phyloP scores from a whole-genome alignment of 1,284 basidiomycete species.

The Vanrija sp. region DNA sequence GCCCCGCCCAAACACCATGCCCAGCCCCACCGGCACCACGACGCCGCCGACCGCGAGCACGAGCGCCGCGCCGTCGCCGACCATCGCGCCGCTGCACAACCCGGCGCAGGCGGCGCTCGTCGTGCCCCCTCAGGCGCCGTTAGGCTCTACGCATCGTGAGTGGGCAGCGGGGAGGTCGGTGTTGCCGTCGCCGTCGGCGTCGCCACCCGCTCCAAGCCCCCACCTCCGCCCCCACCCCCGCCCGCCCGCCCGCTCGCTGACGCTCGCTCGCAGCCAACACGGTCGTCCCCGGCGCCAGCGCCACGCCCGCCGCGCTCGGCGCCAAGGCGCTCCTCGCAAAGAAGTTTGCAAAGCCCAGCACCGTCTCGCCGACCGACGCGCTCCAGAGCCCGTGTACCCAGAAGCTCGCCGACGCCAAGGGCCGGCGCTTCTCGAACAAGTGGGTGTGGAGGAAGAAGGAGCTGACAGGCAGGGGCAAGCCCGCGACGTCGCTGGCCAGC shows the following conservation, averaged over 20 bases:
- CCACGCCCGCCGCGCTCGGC: slow-evolving; percentile 56
- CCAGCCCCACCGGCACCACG: not conserved
- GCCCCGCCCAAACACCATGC: not conserved
- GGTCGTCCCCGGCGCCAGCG: slow-evolving; percentile 44
- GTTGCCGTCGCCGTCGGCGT: not conserved
- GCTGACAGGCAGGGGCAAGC: slow-evolving; percentile 27
- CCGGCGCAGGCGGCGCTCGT: slow-evolving; percentile 73
- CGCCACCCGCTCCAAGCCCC: not conserved
- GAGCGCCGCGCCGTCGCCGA: slow-evolving; percentile 29
- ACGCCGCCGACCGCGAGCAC: not conserved
- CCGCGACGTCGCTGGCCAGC: slow-evolving; percentile 32
- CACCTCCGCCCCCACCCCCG: not conserved
- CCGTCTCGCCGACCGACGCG: slow-evolving; percentile 85
- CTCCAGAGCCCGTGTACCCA: slow-evolving; percentile 86
- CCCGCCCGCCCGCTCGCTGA: not conserved
- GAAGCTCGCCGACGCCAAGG: slow-evolving; percentile 80
- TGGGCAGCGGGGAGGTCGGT: too few species aligned
- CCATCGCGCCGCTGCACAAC: slow-evolving; percentile 73
- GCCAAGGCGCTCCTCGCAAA: slow-evolving; percentile 82
- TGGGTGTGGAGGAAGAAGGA: slow-evolving; percentile 48
- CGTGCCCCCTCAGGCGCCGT: slow-evolving; percentile 69
- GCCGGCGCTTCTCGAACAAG: slow-evolving; percentile 80
- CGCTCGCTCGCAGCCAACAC: slow-evolving; percentile 36
- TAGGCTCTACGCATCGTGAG: slow-evolving; percentile 59
- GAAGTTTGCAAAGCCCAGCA: slow-evolving; percentile 74